Evolutionary conservation across 352 stramenopile species (phyloP), one percentile per base, ranked within the genome.

Genomic region (Pythium dissotocum): DNA sequence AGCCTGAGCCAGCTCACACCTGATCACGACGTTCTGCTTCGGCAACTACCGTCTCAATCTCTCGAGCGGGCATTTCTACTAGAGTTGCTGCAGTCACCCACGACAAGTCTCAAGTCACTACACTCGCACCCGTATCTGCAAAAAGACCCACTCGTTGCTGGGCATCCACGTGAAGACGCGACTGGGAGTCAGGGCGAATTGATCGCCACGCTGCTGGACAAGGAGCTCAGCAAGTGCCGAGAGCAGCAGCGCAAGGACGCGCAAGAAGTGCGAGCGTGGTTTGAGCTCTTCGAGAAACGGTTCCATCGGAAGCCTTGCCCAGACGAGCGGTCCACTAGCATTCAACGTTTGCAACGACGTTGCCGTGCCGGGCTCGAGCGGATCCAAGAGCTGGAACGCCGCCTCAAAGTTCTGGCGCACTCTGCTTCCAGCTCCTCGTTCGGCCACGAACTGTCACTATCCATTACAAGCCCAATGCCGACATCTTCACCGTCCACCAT

Each of bases 231-330:
- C 16, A 72, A 76, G 49, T 90, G 75, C 16, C 70, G 77, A 12
- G 69, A 73, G 2, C 69, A 78, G 64, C 77, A 78, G 28, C 64
- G 61, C 5, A 62, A 72, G 8, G 67, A 85, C 28, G 62, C 77
- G 9, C 70, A 78, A 6, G 73, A 90, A 56, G 73, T 90, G 32
- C 79, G 72, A 4, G 36, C 58, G 4, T 90, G 82, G 82, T 65
- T 79, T 61, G 56, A 55, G 13, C 77, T 86, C 48, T 90, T 90
- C 35, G 82, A 89, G 58, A 85, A 78, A 51, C 78, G 76, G 32
- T 80, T 88, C 40, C 58, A 68, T 6, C 73, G 73, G n/a, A 88
- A 85, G 51, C 73, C 82, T 1, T 77, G 64, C 0, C 18, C 64
- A 1, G 56, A 62, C 1, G 82, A 90, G 26, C 66, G 70, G 1